Evolutionary conservation across 495 filamentous ascomycete genomes (phyloP).

Genomic region (Melanomma pulvis-pyrius): DNA sequence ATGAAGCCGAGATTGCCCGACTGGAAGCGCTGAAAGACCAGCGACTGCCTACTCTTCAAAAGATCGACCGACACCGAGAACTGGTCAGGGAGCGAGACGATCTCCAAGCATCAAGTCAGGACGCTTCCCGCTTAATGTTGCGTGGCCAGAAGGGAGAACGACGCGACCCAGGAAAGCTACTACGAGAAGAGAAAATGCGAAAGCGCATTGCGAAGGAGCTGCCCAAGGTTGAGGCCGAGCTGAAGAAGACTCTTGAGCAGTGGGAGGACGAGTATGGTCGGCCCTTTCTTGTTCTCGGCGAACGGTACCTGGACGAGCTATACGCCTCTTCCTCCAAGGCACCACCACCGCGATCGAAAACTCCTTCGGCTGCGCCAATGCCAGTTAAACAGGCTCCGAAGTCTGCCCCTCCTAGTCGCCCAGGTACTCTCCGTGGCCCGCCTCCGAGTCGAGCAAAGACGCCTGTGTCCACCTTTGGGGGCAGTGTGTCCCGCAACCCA

Average conservation of each 20-base stretch:
- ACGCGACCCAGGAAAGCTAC: conserved; percentile 89
- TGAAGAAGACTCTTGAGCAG: conserved; percentile 76
- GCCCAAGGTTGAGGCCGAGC: conserved; percentile 82
- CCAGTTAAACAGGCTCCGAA: conserved; percentile 45
- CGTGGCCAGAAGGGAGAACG: conserved; percentile 87
- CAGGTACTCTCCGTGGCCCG: conserved; percentile 56
- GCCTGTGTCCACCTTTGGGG: conserved; percentile 56
- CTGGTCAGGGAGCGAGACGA: conserved; percentile 88
- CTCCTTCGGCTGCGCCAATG: conserved; percentile 60
- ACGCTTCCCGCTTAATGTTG: conserved; percentile 88
- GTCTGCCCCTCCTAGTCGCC: conserved; percentile 49
- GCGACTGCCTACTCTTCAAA: conserved; percentile 76
- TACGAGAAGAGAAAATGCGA: conserved; percentile 97
- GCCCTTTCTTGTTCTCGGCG: conserved; percentile 88
- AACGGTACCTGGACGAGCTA: conserved; percentile 81
- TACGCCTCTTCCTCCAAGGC: conserved; percentile 64
- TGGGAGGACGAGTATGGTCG: conserved; percentile 95
- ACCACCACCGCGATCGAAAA: conserved; percentile 62
- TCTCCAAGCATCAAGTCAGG: conserved; percentile 82
- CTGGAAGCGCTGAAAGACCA: conserved; percentile 84
- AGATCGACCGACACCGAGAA: conserved; percentile 81
- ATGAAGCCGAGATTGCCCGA: conserved; percentile 84
- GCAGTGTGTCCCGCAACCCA: conserved; percentile 58
- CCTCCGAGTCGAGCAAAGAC: conserved; percentile 65
- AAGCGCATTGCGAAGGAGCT: conserved; percentile 95